Evolutionary conservation across 129 eudicot species (phyloP), one percentile per base, ranked within the genome.

Genomic region (Flaveria linearis): DNA sequence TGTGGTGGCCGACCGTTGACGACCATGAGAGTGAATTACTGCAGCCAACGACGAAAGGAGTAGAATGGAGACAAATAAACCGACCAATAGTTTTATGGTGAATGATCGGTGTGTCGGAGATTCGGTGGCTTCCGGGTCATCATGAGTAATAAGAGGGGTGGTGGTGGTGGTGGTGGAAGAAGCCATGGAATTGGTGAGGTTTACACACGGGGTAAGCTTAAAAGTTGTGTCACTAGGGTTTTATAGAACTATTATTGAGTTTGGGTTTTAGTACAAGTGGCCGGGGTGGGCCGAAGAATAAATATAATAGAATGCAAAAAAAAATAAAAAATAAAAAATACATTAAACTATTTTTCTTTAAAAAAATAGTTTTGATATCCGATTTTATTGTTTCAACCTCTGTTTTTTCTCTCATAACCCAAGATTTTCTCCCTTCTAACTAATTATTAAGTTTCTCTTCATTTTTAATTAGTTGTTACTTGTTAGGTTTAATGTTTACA

Each of bases 31-130:
- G 39, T 72, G 49, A 36, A 55, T 53, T 39, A 72, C 52, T 49
- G 7, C 67, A 11, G 18, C 51, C 66, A 72, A 30, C 61, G 68
- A 39, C 13, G 68, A 39, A 41, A 73, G 55, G 23, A 56, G 23
- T 22, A 73, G 77, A 50, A 57, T 13, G 53, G 53, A 56, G 11
- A 73, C 77, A 58, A 55, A 72, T 11, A 55, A 36, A 72, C 77
- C 67, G 3, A 36, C 51, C 8, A 72, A 52, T 13, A 72, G 15
- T 23, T 56, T 73, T n/a, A 18, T 20, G 39, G 13, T 17, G 41
- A 22, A 39, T 6, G 17, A 23, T 25, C 17, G 16, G 18, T 1
- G 9, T 26, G 53, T 0, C 11, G 50, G 33, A 72, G 68, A 17
- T 18, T 53, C 33, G 30, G 30, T 60, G 66, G 36, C 13, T 33